Percentiles rank a stretch among this genome's conserved stretches.
Evolutionary conservation across 331 rosid genomes (phyloP).

Genomic region (Quercus lobata): DNA sequence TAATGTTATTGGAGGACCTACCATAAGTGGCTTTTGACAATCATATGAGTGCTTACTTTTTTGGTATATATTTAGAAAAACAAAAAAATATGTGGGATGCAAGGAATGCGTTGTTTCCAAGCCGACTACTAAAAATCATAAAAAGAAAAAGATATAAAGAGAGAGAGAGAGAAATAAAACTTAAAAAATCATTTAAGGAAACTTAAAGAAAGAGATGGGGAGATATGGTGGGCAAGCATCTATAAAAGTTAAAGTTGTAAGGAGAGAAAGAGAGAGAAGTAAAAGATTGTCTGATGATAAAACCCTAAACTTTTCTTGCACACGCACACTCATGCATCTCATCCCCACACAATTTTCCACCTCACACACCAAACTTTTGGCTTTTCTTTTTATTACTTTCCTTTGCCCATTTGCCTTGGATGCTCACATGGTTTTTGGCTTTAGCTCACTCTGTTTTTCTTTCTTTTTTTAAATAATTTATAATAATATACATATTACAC

Average conservation of each 20-base stretch:
- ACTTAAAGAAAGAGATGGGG: slow-evolving; percentile 24
- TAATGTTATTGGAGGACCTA: slow-evolving; percentile 46
- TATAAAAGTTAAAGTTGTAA: slow-evolving; percentile 33
- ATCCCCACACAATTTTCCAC: slow-evolving; percentile 39
- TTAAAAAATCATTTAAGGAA: slow-evolving; percentile 20
- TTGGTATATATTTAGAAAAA: slow-evolving; percentile 9
- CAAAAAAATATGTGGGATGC: slow-evolving; percentile 46
- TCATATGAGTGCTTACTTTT: slow-evolving; percentile 61
- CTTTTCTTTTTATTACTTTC: slow-evolving; percentile 42
- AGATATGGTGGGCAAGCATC: slow-evolving; percentile 77
- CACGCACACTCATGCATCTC: slow-evolving; percentile 44
- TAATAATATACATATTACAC: neutral
- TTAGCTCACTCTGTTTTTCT: slow-evolving; percentile 8
- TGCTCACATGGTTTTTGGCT: slow-evolving; percentile 38
- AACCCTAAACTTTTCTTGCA: slow-evolving; percentile 36
- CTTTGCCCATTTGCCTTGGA: slow-evolving; percentile 59
- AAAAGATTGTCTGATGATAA: slow-evolving; percentile 46
- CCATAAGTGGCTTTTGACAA: slow-evolving; percentile 52
- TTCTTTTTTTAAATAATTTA: neutral
- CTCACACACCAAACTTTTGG: slow-evolving; percentile 27
- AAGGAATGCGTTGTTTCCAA: slow-evolving; percentile 70
- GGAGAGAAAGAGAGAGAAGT: slow-evolving; percentile 22
- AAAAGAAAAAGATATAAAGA: neutral
- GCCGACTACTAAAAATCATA: slow-evolving; percentile 49
- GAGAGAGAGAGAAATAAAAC: neutral